Conservation (phyloP, 129 eudicot species). For the Pittosporum tobira region DNA sequence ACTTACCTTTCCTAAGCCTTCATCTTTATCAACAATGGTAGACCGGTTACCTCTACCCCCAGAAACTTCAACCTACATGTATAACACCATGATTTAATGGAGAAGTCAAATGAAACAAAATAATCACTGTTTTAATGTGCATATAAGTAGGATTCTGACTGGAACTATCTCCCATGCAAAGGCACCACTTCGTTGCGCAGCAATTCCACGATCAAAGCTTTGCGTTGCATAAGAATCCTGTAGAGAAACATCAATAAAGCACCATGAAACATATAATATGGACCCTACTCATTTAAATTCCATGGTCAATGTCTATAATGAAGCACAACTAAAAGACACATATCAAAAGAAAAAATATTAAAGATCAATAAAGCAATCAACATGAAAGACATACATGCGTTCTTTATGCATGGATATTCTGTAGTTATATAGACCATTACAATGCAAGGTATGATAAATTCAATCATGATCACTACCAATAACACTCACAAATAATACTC, state of each 20-base stretch:
- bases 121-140: not conserved
- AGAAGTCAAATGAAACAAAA: not conserved
- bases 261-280: not conserved
- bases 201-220: constrained; percentile 74
- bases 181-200: constrained; percentile 73
- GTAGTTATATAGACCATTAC: not conserved
- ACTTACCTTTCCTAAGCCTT: constrained; percentile 57
- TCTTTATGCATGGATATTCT: not conserved
- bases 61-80: constrained; percentile 54
- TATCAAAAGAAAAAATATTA: not conserved
- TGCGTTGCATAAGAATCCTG: constrained; percentile 86
- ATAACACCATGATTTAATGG: not conserved
- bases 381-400: not conserved
- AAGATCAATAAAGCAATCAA: too few species aligned
- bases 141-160: constrained; percentile 27
- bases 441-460: not conserved
- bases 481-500: not conserved
- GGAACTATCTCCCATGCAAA: constrained; percentile 94
- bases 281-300: constrained; percentile 3
- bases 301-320: not conserved
- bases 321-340: not conserved
- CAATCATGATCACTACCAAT: not conserved
- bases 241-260: constrained; percentile 5
- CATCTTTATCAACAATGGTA: constrained; percentile 52
- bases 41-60: constrained; percentile 55